phyloP scores from a whole-genome alignment of 208 protist species.

The Acanthamoeba royreba region DNA sequence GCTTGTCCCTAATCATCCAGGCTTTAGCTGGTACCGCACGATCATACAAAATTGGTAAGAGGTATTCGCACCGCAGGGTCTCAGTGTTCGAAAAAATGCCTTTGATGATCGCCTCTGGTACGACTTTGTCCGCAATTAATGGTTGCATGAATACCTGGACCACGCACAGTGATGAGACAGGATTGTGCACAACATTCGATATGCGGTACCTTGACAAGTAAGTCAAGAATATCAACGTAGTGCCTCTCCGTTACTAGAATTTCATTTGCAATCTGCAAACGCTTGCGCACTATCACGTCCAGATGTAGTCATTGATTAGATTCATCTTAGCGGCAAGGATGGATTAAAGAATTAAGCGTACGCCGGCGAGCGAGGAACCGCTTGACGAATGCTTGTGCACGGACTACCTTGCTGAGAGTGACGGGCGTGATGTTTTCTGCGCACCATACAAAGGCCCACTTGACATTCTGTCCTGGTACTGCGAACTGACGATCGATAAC shows the following conservation, averaged over 20 bases:
- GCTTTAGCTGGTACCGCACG: too few species aligned
- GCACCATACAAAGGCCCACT: not conserved
- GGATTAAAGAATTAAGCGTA: not conserved
- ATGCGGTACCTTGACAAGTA: not conserved
- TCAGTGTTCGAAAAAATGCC: not conserved
- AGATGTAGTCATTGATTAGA: too few species aligned
- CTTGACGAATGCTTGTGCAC: not conserved
- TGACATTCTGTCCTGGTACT: not conserved
- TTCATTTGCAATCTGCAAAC: not conserved
- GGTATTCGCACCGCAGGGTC: not conserved
- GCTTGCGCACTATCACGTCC: not conserved
- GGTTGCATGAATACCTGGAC: not conserved
- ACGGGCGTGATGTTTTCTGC: not conserved
- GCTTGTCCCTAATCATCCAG: constrained; percentile 13
- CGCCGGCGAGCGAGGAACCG: not conserved
- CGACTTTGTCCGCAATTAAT: not conserved
- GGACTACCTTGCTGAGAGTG: not conserved
- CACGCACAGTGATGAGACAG: too few species aligned
- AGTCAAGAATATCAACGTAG: not conserved
- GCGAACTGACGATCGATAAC: not conserved
- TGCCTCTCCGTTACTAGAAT: not conserved
- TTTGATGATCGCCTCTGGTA: not conserved
- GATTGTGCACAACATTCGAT: not conserved
- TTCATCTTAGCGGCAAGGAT: too few species aligned
- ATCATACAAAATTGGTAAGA: not conserved